These are phyloP conservation scores for Rosa rugosa DNA, from an alignment of 306 rosid species.

Conservation along the genomic window DNA sequence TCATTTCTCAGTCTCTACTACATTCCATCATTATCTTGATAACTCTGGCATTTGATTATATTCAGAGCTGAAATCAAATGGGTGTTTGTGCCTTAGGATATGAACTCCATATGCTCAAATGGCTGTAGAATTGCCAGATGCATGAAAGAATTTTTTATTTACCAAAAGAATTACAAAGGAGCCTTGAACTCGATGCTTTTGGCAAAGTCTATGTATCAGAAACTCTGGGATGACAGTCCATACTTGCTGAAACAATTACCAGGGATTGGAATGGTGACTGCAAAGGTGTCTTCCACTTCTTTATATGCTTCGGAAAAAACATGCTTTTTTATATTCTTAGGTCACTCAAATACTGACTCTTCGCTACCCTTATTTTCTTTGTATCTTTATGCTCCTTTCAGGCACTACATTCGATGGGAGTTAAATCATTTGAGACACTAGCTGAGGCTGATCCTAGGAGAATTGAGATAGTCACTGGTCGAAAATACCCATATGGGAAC, in stretches of 20 bases:
- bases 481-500: conserved; percentile 94
- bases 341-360: not conserved
- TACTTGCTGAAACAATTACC: conserved; percentile 92
- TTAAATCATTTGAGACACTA: conserved; percentile 73
- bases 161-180: conserved; percentile 81
- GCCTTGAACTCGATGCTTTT: conserved; percentile 68
- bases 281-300: conserved; percentile 59
- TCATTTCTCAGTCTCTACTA: not conserved
- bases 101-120: conserved; percentile 88
- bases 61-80: conserved; percentile 22
- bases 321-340: conserved; percentile 1
- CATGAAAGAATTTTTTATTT: conserved; percentile 87
- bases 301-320: conserved; percentile 16
- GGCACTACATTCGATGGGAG: conserved; percentile 85
- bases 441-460: conserved; percentile 93
- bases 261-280: conserved; percentile 98
- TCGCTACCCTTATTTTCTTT: conserved; percentile 22
- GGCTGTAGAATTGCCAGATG: conserved; percentile 91
- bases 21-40: conserved; percentile 14
- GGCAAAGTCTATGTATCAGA: conserved; percentile 82
- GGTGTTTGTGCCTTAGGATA: conserved; percentile 57
- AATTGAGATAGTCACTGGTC: conserved; percentile 90
- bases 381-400: conserved; percentile 33
- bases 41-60: conserved; percentile 25
- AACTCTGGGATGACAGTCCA: conserved; percentile 96